Evolutionary conservation across 2,329 filamentous ascomycete species (phyloP), one percentile per base, ranked within the genome.

Genomic region (Nannizziopsis arthrosporioides): DNA sequence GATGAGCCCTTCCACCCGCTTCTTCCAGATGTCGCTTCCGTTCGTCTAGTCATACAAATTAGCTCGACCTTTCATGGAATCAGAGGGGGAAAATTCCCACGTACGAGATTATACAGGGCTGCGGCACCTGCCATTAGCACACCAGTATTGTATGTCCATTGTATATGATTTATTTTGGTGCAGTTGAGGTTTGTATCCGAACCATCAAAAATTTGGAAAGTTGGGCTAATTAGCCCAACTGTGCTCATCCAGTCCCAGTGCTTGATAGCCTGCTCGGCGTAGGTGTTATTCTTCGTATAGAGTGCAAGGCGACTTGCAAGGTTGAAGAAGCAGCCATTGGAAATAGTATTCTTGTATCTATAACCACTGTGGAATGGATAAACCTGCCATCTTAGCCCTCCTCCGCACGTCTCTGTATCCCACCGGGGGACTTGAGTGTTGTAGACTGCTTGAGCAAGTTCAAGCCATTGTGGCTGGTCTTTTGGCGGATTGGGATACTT

Each of bases 381-480:
- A 52, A 93, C 84, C 68, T 94, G 87, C 88, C 88, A 94, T 54
- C 83, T 78, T 54, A 94, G 66, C 8, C 87, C 87, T 42, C 87
- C 87, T 41, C 68, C 71, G 63, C 87, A 94, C 0, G 71, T 72
- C 0, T 66, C 58, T 1, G 66, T 68, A 56, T 92, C 81, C 82
- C 85, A 90, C 17, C 85, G 77, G 15, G 66, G 65, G 1, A 77
- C 78, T 59, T 87, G 86, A 44, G 82, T 80, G 68, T 90, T 87
- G 65, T 90, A 93, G 1, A 86, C 82, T 9, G 82, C 83, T 63
- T 88, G 83, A 0, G 77, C 81, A 46, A 92, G 73, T 6, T 81
- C 79, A 14, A 92, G 73, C 84, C 84, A 94, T 52, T 83, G 80
- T 0, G 83, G 79, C 45, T 80, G 61, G 49, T 74, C 75, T 0